Evolutionary conservation across 2,329 filamentous ascomycete genomes (phyloP).

Genomic region (Colletotrichum truncatum): DNA sequence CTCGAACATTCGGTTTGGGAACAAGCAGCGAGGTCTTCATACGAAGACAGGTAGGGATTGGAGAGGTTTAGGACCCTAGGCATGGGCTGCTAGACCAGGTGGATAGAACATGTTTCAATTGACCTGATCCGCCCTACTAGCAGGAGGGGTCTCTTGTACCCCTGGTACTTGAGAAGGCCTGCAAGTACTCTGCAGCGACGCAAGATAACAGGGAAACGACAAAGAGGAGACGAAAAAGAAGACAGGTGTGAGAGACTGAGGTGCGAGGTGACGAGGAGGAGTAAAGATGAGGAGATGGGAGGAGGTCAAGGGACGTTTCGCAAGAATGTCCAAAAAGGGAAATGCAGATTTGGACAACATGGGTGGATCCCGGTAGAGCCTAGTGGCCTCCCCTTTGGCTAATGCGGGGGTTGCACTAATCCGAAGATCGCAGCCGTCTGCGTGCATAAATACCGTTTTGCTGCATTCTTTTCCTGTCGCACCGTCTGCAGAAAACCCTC

Average conservation of each 20-base stretch:
- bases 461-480: neutral
- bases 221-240: neutral
- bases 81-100: slow-evolving; percentile 5
- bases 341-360: slow-evolving; percentile 18
- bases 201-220: neutral
- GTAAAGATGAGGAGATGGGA: slow-evolving; percentile 1
- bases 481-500: neutral
- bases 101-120: slow-evolving; percentile 29
- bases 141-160: slow-evolving; percentile 1
- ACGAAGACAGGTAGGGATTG: neutral
- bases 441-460: slow-evolving; percentile 5
- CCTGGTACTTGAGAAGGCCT: neutral
- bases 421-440: slow-evolving; percentile 22
- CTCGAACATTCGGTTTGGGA: neutral
- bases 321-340: slow-evolving; percentile 35
- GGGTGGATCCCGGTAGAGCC: slow-evolving; percentile 20
- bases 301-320: slow-evolving; percentile 31
- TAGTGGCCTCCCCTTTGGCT: slow-evolving; percentile 15
- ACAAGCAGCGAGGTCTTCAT: neutral
- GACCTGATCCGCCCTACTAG: slow-evolving; percentile 15
- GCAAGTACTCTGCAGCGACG: neutral
- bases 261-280: neutral
- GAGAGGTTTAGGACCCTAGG: slow-evolving; percentile 14
- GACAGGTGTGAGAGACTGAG: slow-evolving; percentile 5
- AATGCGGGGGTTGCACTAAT: slow-evolving; percentile 28